Evolutionary conservation across 495 filamentous ascomycete genomes (phyloP).

Genomic region (Terfezia claveryi): DNA sequence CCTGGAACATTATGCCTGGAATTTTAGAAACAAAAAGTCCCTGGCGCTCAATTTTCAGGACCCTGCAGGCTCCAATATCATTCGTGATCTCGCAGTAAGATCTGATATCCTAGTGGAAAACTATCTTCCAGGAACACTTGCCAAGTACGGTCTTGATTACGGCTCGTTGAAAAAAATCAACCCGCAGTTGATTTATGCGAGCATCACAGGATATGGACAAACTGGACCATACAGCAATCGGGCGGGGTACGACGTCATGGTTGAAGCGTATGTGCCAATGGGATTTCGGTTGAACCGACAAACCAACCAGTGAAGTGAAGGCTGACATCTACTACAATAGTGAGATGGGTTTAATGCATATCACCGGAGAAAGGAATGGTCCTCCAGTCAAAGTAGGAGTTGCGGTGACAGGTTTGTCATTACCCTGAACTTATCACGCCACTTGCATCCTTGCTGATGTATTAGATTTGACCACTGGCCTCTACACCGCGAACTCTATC

Average conservation of each 20-base stretch:
- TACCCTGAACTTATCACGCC: background rate
- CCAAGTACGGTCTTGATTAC: constrained; percentile 80
- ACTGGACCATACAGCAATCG: constrained; percentile 76
- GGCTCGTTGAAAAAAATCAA: constrained; percentile 57
- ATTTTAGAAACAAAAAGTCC: constrained; percentile 73
- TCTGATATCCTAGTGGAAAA: constrained; percentile 94
- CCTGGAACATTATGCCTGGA: too few relatives aligned
- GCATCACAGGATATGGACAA: constrained; percentile 55
- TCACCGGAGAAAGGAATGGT: constrained; percentile 69
- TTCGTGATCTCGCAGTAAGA: constrained; percentile 61
- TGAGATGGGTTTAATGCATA: constrained; percentile 98
- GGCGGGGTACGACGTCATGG: constrained; percentile 97
- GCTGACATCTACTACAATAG: background rate
- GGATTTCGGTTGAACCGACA: constrained; percentile 4
- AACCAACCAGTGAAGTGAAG: background rate
- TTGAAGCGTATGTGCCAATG: constrained; percentile 40
- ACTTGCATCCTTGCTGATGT: background rate
- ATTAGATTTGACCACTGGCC: constrained; percentile 64
- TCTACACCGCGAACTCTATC: constrained; percentile 94
- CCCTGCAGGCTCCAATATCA: constrained; percentile 55
- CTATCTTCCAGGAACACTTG: constrained; percentile 75
- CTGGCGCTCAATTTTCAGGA: constrained; percentile 78
- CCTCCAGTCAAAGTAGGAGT: constrained; percentile 94
- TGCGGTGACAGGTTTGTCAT: constrained; percentile 42
- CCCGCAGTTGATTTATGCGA: constrained; percentile 46